Evolutionary conservation across 257 asterid species (phyloP).

Genomic region (Penstemon barbatus): DNA sequence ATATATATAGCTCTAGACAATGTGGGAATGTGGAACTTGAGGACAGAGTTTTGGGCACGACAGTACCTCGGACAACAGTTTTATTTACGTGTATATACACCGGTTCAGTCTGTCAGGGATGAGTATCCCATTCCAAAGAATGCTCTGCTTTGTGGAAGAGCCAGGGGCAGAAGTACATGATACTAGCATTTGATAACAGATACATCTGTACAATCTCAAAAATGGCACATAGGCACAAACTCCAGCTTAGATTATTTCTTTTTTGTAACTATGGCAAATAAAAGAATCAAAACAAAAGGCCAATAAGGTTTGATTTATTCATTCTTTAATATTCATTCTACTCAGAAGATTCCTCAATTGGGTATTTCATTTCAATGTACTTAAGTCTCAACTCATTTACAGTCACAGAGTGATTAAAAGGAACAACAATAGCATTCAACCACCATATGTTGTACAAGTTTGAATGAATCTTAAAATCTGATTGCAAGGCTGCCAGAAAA

Average conservation of each 20-base stretch:
- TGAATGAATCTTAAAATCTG: background rate
- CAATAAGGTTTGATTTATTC: background rate
- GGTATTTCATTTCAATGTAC: background rate
- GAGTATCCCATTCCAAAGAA: slow-evolving; percentile 62
- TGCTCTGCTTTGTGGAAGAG: slow-evolving; percentile 70
- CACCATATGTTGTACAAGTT: slow-evolving; percentile 14
- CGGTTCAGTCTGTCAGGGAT: slow-evolving; percentile 47
- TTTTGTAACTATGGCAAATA: slow-evolving; percentile 27
- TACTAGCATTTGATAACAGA: background rate
- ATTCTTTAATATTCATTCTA: slow-evolving; percentile 13
- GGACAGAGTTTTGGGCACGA: slow-evolving; percentile 67
- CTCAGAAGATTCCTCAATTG: background rate
- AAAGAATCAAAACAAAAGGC: background rate
- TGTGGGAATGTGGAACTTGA: slow-evolving; percentile 82
- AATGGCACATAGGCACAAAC: background rate
- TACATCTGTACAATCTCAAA: slow-evolving; percentile 27
- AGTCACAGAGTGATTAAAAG: slow-evolving; percentile 12
- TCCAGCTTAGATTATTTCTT: slow-evolving; percentile 17
- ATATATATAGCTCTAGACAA: slow-evolving; percentile 66
- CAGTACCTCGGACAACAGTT: slow-evolving; percentile 75
- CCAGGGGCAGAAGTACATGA: slow-evolving; percentile 33
- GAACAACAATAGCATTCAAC: slow-evolving; percentile 11
- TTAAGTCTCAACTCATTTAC: background rate
- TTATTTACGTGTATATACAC: slow-evolving; percentile 62
- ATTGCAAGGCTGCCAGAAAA: slow-evolving; percentile 29